These are phyloP conservation scores for Teunomyces pallodes DNA, from an alignment of 805 yeast species.

Conservation along the genomic window DNA sequence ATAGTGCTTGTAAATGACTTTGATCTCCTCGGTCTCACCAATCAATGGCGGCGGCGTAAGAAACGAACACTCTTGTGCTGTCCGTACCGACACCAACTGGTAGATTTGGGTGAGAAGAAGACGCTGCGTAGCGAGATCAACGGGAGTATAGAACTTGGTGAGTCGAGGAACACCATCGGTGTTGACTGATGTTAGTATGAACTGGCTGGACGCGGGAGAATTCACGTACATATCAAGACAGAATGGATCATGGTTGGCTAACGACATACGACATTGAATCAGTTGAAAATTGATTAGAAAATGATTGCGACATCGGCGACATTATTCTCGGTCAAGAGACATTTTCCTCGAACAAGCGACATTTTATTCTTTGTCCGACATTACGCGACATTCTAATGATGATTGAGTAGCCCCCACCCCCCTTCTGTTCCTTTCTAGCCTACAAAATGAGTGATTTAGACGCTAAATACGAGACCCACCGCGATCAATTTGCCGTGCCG, in stretches of 20 bases:
- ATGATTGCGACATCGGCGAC: background rate
- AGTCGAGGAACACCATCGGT: slow-evolving; percentile 87
- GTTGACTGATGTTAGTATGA: slow-evolving; percentile 52
- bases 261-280: too few species aligned
- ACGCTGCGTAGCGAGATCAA: slow-evolving; percentile 80
- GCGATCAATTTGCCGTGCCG: slow-evolving; percentile 60
- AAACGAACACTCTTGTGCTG: slow-evolving; percentile 80
- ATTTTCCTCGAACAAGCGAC: too few species aligned
- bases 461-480: slow-evolving; percentile 31
- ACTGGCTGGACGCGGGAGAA: too few species aligned
- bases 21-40: slow-evolving; percentile 67
- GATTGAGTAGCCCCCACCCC: too few species aligned
- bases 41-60: slow-evolving; percentile 84
- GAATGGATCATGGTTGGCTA: slow-evolving; percentile 69
- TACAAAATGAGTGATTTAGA: slow-evolving; percentile 4
- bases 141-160: slow-evolving; percentile 88
- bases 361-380: too few species aligned
- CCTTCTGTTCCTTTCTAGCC: too few species aligned
- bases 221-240: slow-evolving; percentile 68
- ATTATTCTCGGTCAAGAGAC: background rate
- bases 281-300: background rate
- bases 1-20: slow-evolving; percentile 89
- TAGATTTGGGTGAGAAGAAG: slow-evolving; percentile 78
- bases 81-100: slow-evolving; percentile 68
- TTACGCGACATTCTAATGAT: background rate